Evolutionary conservation across 2,329 filamentous ascomycete species (phyloP), one percentile per base, ranked within the genome.

Genomic region (Zymoseptoria tritici): DNA sequence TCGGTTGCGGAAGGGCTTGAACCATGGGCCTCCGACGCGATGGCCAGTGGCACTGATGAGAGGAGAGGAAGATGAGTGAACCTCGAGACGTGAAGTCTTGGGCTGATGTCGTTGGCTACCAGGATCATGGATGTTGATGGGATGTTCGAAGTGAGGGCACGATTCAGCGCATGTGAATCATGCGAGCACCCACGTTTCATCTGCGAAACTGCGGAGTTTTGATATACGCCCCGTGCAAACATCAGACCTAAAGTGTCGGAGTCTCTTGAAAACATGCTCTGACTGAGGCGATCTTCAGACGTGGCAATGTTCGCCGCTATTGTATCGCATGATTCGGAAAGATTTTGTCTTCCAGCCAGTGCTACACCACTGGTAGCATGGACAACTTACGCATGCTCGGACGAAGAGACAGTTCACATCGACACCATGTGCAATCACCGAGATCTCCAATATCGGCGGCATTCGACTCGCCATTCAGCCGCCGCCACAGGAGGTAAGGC

Each of bases 1-100:
- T 60, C 62, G 8, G 57, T n/a, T n/a, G n/a, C 56, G 19, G 59
- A 57, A 21, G 50, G 56, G 1, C 26, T 67, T 29, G 62, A 68
- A 42, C 58, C 65, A 22, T 49, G 56, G 22, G 54, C 29, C 13
- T n/a, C 36, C 5, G 36, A 46, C 13, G 16, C 36, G 6, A 46
- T 16, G 13, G 36, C 13, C 11, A 46, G 16, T 46, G 29, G 52
- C 8, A 57, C 29, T 19, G 54, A 21, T 19, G 54, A 21, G 4
- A 59, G 60, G 52, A 62, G 57, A 46, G 51, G 20, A 49, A 57
- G 52, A 20, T 59, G 49, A 59, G 22, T 20, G 16, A 49, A 29
- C 22, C 26, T 60, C 6, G 36, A 46, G 36, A 46, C 13, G 7
- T 46, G 36, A 46, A 46, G 36, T 46, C 36, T 16, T 7, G 16